Base-by-base conservation (phyloP, 2,329 filamentous ascomycete species). In the Penicillium psychrosexuale region DNA sequence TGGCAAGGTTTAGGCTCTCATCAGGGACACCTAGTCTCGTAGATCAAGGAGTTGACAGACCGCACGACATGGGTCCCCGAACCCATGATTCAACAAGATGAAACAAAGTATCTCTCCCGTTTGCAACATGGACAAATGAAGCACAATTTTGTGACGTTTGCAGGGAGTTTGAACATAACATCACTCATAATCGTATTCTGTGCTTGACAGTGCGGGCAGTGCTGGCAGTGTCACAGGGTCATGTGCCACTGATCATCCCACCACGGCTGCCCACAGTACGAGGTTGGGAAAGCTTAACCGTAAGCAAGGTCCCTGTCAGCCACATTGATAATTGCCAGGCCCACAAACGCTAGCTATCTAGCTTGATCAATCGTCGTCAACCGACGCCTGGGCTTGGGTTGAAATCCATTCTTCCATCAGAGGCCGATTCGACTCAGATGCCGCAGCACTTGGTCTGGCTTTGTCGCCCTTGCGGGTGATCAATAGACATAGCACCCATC, bases 401-500 rank as follows among this genome's bases (percentile, higher is more conserved):
- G 88, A 90, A 24, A 93, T 91, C 87, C 90, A 93, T 67, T 90
- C 88, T 74, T 91, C 89, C 89, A 93, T 91, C 72, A 85, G 80
- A 52, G 84, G 86, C 39, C 51, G 43, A 24, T 75, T 77, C 11
- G 77, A 73, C 54, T 68, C 66, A 36, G 70, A 66, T 48, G 71
- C 67, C 48, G 66, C 67, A 47, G 70, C 61, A 36, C 56, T 63
- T 52, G 69, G 59, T 50, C 68, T 72, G 53, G 66, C 70, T 61
- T 75, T 81, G 62, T 74, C 78, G 45, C 78, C 81, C 61, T 86
- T 87, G 58, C 88, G 86, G 70, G 88, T 89, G 72, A 99, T 87
- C 8, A 99, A 88, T 55, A 99, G 80, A 73, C 92, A 97, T 27
- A 99, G 79, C 44, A 96, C 91, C 63, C 91, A 88, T 11, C 94